Evolutionary conservation across 2,329 filamentous ascomycete genomes (phyloP), one percentile per base, ranked within the genome.

Genomic region (Sporothrix schenckii): DNA sequence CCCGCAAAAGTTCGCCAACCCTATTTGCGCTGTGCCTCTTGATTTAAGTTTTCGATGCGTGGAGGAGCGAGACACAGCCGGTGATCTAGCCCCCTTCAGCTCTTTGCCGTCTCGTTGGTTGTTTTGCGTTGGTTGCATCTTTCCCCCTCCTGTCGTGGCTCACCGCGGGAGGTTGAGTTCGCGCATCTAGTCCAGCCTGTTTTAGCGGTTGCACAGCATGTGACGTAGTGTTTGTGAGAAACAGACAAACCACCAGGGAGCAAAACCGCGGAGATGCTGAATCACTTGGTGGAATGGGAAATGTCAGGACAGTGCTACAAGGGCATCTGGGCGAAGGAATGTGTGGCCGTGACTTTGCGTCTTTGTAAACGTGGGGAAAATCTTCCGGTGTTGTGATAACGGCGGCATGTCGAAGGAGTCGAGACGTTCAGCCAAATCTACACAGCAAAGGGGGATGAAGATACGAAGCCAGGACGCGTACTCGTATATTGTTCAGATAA

Each of bases 171-270:
- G 58, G 27, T 24, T 24, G 49, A 39, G 50, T 53, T 65, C 30
- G 56, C 11, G 34, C 9, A 19, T 54, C 39, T 47, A 49, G 50
- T 24, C 44, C 34, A 66, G 47, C 58, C 58, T 50, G 68, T 69
- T 69, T 69, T 66, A 39, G 53, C 4, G 47, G 68, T 70, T 24
- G 21, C 39, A 70, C 68, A 70, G 27, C 68, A 56, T 58, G 50
- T 63, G 14, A 34, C 34, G 34, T 9, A 34, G 34, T 34, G 54
- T 39, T 34, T 21, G 13, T 9, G 39, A 47, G 39, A 27, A 63
- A 27, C n/a, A 63, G 58, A 63, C 39, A 63, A 47, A 58, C 30
- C 39, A 66, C 27, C 10, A 30, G 47, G 10, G 19, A 41, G 13
- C 14, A 34, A 50, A 50, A 49, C 11, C 44, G 61, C 14, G 24